A percentile compares a stretch with the other conserved stretches of the same genome.
These are phyloP conservation scores for Serendipita sp. DNA, from an alignment of 768 basidiomycete genomes.

Conservation along the genomic window DNA sequence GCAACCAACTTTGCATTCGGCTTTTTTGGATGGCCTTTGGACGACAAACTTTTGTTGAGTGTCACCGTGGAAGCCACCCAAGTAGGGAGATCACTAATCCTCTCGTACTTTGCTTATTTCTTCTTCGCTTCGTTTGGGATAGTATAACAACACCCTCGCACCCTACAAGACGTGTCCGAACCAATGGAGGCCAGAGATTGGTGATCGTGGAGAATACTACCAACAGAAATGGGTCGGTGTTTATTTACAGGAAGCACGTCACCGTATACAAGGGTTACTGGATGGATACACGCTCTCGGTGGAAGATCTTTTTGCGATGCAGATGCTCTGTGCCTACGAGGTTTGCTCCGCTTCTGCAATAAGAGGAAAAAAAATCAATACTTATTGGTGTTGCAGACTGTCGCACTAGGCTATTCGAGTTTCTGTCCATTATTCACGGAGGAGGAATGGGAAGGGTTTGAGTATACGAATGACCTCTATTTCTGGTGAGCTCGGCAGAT, in stretches of 20 bases:
- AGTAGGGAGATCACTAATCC: slow-evolving; percentile 10
- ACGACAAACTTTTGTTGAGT: slow-evolving; percentile 20
- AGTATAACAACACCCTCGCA: slow-evolving; percentile 76
- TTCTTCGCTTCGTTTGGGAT: neutral
- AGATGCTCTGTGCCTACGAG: slow-evolving; percentile 73
- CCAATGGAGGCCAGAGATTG: slow-evolving; percentile 29
- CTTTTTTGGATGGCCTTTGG: slow-evolving; percentile 34
- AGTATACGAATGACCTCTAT: slow-evolving; percentile 59
- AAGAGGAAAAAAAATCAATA: neutral
- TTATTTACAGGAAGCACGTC: slow-evolving; percentile 53
- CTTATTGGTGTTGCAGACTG: slow-evolving; percentile 65
- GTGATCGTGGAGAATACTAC: slow-evolving; percentile 42
- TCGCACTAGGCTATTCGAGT: slow-evolving; percentile 80
- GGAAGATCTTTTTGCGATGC: slow-evolving; percentile 61
- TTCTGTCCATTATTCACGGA: slow-evolving; percentile 81
- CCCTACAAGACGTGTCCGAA: slow-evolving; percentile 78
- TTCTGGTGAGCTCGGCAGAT: slow-evolving; percentile 42
- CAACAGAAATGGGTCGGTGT: slow-evolving; percentile 47
- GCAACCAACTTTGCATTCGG: slow-evolving; percentile 38
- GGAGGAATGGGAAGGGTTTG: slow-evolving; percentile 87
- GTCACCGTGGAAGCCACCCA: slow-evolving; percentile 23
- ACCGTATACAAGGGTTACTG: slow-evolving; percentile 43
- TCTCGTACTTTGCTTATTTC: neutral
- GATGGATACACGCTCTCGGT: slow-evolving; percentile 45
- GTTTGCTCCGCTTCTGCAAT: slow-evolving; percentile 21